Evolutionary conservation across 805 yeast genomes (phyloP).

Genomic region (Jamesozyma lodderae): DNA sequence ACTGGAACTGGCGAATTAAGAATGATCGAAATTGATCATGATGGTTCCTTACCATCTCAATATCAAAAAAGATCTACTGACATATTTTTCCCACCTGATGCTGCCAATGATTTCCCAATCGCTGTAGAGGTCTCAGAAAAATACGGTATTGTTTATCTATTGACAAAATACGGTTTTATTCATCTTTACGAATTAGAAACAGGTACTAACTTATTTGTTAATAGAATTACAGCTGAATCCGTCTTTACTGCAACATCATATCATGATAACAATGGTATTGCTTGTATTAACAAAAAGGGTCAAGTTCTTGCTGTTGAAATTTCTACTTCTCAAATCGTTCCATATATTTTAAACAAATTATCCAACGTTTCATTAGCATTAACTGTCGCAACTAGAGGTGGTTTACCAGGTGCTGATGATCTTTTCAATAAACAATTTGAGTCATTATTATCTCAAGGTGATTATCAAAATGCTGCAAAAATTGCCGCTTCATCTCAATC

Average conservation of each 20-base stretch:
- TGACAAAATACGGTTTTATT: constrained; percentile 94
- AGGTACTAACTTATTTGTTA: constrained; percentile 86
- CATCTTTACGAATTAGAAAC: constrained; percentile 91
- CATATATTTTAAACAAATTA: constrained; percentile 78
- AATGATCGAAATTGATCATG: constrained; percentile 93
- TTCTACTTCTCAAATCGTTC: constrained; percentile 73
- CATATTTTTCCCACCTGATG: constrained; percentile 94
- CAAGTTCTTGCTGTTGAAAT: constrained; percentile 90
- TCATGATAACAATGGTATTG: constrained; percentile 68
- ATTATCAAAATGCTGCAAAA: constrained; percentile 87
- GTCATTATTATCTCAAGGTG: constrained; percentile 71
- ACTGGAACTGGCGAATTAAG: constrained; percentile 75
- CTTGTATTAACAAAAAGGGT: constrained; percentile 91
- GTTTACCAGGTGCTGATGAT: constrained; percentile 94
- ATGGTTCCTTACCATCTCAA: constrained; percentile 60
- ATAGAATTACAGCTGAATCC: constrained; percentile 92
- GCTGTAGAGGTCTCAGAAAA: constrained; percentile 76
- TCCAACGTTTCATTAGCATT: constrained; percentile 83
- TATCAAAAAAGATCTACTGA: constrained; percentile 86
- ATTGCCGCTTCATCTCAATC: constrained; percentile 93
- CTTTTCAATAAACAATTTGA: constrained; percentile 88
- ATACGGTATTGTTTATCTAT: constrained; percentile 78
- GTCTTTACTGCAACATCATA: constrained; percentile 81
- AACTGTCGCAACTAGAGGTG: constrained; percentile 87
- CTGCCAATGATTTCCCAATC: constrained; percentile 92